Conservation (phyloP, 2,329 filamentous ascomycete species). For the Aspergillus fumigatus region DNA sequence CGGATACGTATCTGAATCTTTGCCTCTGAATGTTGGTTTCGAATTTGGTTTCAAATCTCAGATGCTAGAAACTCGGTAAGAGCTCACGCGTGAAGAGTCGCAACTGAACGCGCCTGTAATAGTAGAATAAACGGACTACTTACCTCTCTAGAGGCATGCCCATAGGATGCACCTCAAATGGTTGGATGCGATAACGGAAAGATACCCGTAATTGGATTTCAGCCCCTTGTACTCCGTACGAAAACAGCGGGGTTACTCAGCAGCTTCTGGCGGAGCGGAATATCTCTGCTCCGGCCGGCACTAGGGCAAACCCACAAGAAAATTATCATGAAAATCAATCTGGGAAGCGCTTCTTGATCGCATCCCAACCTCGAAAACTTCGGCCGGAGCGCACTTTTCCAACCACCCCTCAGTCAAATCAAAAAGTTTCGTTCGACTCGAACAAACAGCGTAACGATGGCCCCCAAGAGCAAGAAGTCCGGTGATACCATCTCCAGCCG, state of each 20-base stretch:
- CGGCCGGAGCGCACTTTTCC: conserved; percentile 17
- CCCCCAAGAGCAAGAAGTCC: conserved; percentile 68
- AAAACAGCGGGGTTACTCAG: conserved; percentile 1
- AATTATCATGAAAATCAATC: conserved; percentile 7
- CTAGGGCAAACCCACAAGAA: conserved; percentile 11
- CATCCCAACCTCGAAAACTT: background rate
- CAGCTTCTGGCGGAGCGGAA: conserved; percentile 1
- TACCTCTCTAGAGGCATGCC: too few relatives aligned
- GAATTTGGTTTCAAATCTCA: background rate
- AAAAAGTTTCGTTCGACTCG: conserved; percentile 20
- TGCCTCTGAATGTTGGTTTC: background rate
- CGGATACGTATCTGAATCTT: background rate
- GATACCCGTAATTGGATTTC: background rate
- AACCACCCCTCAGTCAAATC: conserved; percentile 4
- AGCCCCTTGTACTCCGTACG: background rate
- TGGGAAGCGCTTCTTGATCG: background rate
- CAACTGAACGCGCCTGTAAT: background rate
- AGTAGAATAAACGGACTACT: background rate
- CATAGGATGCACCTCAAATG: background rate
- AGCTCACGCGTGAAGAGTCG: background rate
- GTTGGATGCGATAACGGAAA: background rate
- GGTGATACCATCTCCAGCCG: conserved; percentile 72
- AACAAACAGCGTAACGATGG: conserved; percentile 52
- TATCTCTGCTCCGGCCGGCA: background rate
- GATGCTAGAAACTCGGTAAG: background rate